These are phyloP conservation scores for Chalciporus chontae DNA, from an alignment of 768 basidiomycete species.

Conservation along the genomic window DNA sequence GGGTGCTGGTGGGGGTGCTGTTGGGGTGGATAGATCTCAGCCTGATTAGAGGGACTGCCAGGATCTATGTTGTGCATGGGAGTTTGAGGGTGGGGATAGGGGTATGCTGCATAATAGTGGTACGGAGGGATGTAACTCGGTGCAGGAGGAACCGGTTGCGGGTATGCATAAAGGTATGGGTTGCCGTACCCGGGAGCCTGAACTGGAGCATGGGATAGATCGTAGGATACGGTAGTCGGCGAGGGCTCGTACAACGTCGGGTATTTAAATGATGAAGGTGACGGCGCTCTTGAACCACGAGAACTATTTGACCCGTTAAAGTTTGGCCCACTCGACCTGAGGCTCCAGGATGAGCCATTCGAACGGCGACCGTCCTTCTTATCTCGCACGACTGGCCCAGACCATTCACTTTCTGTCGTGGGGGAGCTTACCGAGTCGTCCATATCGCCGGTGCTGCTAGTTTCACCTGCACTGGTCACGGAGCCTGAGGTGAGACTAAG, in stretches of 20 bases:
- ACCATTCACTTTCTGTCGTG: slow-evolving; percentile 82
- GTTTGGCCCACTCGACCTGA: slow-evolving; percentile 48
- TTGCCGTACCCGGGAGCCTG: slow-evolving; percentile 30
- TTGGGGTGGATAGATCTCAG: slow-evolving; percentile 32
- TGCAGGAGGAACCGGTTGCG: slow-evolving; percentile 35
- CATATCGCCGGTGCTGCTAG: slow-evolving; percentile 59
- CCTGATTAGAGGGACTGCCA: slow-evolving; percentile 21
- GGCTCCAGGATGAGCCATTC: slow-evolving; percentile 56
- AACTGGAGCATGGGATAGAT: slow-evolving; percentile 29
- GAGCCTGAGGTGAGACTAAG: slow-evolving; percentile 69
- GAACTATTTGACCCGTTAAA: slow-evolving; percentile 60
- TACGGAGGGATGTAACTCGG: slow-evolving; percentile 40
- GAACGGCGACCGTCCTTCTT: slow-evolving; percentile 53
- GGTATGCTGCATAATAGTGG: slow-evolving; percentile 45
- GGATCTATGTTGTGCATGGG: slow-evolving; percentile 39
- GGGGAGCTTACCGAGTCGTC: slow-evolving; percentile 71
- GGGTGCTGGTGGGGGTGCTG: slow-evolving; percentile 30
- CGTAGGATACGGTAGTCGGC: slow-evolving; percentile 27
- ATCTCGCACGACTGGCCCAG: slow-evolving; percentile 53
- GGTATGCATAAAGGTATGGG: slow-evolving; percentile 39
- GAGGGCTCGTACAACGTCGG: slow-evolving; percentile 68
- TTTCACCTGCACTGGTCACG: slow-evolving; percentile 50
- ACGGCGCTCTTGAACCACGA: slow-evolving; percentile 69
- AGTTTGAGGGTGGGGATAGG: slow-evolving; percentile 47
- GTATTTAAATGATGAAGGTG: slow-evolving; percentile 69